A percentile compares a stretch with the other conserved stretches of the same genome.
These are phyloP conservation scores for Wickerhamiella nectarea DNA, from an alignment of 805 yeast genomes.

Conservation along the genomic window DNA sequence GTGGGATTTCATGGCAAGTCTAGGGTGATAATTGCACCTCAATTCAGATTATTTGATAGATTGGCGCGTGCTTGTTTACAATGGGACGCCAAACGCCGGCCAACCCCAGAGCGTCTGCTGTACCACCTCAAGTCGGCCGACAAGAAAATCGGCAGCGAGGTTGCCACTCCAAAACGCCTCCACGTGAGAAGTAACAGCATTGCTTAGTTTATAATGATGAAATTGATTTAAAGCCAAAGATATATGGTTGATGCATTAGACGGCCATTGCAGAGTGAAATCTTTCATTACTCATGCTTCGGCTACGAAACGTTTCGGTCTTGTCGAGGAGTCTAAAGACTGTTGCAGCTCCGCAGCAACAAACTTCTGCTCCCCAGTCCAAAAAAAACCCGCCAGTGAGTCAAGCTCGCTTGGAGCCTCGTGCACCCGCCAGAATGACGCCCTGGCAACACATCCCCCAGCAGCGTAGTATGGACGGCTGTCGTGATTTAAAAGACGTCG, in stretches of 20 bases:
- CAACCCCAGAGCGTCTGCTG: constrained; percentile 5
- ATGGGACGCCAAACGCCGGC: constrained; percentile 4
- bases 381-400: neutral
- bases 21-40: neutral
- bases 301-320: neutral
- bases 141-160: neutral
- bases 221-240: too few relatives aligned
- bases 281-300: neutral
- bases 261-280: neutral
- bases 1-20: neutral
- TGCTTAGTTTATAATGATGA: too few relatives aligned
- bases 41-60: neutral
- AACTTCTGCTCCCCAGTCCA: neutral
- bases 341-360: neutral
- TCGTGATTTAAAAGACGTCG: neutral
- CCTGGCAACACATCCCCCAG: neutral
- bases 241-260: neutral
- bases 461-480: neutral
- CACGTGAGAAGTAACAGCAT: neutral
- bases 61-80: neutral
- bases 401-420: neutral
- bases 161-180: neutral
- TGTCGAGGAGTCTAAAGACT: neutral
- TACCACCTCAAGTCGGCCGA: neutral
- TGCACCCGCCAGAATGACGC: neutral